Evolutionary conservation across 2,329 filamentous ascomycete genomes (phyloP).

Genomic region (Hymenoscyphus repandus): DNA sequence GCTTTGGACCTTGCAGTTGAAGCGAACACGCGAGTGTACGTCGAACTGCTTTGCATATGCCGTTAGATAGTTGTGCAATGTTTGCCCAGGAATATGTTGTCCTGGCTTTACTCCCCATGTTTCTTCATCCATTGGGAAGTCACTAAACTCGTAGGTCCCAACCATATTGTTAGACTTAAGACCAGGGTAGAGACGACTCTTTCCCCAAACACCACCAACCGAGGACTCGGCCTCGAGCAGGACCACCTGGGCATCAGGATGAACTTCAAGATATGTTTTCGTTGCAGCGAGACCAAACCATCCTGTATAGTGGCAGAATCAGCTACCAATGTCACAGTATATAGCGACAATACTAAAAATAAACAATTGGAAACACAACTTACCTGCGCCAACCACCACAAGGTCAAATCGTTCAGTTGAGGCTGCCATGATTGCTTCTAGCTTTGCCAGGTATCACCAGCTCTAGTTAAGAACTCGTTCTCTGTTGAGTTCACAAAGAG

Average conservation of each 20-base stretch:
- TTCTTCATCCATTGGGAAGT: constrained; percentile 62
- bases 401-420: constrained; percentile 26
- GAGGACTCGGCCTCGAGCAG: constrained; percentile 53
- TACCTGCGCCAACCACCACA: constrained; percentile 44
- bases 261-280: constrained; percentile 54
- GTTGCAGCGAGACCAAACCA: constrained; percentile 55
- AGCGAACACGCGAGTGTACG: constrained; percentile 42
- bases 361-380: constrained; percentile 24
- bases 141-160: constrained; percentile 68
- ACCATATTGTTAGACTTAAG: constrained; percentile 71
- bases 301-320: constrained; percentile 19
- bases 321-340: neutral
- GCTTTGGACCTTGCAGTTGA: constrained; percentile 45
- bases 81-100: constrained; percentile 53
- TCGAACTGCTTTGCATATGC: constrained; percentile 50
- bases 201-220: constrained; percentile 66
- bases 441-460: neutral
- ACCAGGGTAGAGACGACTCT: constrained; percentile 60
- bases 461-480: neutral
- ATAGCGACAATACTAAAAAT: neutral
- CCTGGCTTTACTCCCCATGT: constrained; percentile 44
- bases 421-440: neutral
- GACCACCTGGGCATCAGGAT: constrained; percentile 50
- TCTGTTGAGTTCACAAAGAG: neutral
- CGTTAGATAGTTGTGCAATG: constrained; percentile 51